phyloP scores from a whole-genome alignment of 2,329 filamentous ascomycete genomes.

The Hypomyces perniciosus region DNA sequence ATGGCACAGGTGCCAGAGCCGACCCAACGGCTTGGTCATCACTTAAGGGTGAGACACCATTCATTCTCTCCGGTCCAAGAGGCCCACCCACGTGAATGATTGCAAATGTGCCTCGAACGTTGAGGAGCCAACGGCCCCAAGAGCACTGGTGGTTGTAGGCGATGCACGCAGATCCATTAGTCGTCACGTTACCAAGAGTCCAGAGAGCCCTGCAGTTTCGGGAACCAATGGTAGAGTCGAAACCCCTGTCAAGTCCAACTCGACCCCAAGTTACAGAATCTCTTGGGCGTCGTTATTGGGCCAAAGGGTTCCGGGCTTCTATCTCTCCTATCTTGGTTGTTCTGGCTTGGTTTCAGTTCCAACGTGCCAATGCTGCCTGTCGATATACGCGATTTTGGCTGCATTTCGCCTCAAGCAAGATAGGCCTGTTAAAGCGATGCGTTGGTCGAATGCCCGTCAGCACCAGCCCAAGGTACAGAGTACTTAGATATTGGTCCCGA shows the following conservation, averaged over 20 bases:
- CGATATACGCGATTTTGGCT: neutral
- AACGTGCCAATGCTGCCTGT: too few relatives aligned
- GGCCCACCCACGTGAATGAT: neutral
- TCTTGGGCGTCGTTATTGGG: slow-evolving; percentile 31
- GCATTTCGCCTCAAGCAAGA: neutral
- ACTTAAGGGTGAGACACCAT: neutral
- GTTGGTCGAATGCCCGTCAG: slow-evolving; percentile 21
- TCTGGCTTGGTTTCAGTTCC: too few relatives aligned
- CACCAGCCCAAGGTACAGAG: slow-evolving; percentile 20
- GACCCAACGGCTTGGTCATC: slow-evolving; percentile 4
- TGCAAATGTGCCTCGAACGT: neutral
- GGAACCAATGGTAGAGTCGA: slow-evolving; percentile 28
- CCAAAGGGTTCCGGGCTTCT: slow-evolving; percentile 1
- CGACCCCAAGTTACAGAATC: slow-evolving; percentile 22
- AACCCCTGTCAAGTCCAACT: slow-evolving; percentile 26
- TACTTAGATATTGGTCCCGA: slow-evolving; percentile 23
- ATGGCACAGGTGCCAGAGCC: neutral
- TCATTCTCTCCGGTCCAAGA: neutral
- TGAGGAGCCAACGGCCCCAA: neutral
- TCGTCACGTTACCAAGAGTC: slow-evolving; percentile 29
- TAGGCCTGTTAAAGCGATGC: slow-evolving; percentile 19
- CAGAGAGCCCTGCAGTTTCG: slow-evolving; percentile 23
- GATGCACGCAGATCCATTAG: slow-evolving; percentile 8
- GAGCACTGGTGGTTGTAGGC: slow-evolving; percentile 2
- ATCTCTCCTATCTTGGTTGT: too few relatives aligned